Evolutionary conservation across 2,329 filamentous ascomycete species (phyloP), one percentile per base, ranked within the genome.

Genomic region (Fusarium ramigenum): DNA sequence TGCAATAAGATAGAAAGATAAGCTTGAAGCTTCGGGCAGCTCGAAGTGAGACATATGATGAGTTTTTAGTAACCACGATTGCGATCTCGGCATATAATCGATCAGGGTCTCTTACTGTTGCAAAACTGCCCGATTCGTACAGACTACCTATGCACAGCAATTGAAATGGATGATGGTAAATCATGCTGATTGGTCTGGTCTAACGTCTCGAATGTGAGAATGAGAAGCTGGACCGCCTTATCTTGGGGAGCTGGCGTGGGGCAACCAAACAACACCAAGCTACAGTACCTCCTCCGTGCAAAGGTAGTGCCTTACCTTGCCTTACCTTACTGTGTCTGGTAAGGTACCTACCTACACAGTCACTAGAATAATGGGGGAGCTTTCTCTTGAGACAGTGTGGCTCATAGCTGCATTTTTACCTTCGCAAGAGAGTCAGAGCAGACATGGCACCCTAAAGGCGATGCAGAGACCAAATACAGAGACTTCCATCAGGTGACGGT

Each of bases 351-450:
- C 32, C 14, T 34, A 15, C 11, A 19, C 21, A 40, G 30, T 32
- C 54, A 46, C 42, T 32, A 16, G 21, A 19, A 23, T 28, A 56
- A 36, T 28, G 42, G 42, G 42, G 30, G 28, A 46, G 23, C 66
- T 56, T 59, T 69, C 64, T 53, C 43, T 57, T 69, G 50, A 64
- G 65, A 52, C 59, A 64, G 63, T 36, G 68, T 67, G 50, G 49
- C 53, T 54, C 43, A 44, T 57, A 56, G 44, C 18, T 44, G 66
- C 49, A 52, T 57, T 50, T 50, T 50, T 25, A 37, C 40, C 37
- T 32, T 49, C 15, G 28, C 15, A 12, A 39, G 28, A 40, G 28
- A 42, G 23, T 40, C n/a, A 60, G 44, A 28, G 43, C 34, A 60
- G 52, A 52, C 46, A 66, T 25, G 34, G 34, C 36, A 69, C 25